phyloP scores from a whole-genome alignment of 163 green algal species.

The Scenedesmus sp. region DNA sequence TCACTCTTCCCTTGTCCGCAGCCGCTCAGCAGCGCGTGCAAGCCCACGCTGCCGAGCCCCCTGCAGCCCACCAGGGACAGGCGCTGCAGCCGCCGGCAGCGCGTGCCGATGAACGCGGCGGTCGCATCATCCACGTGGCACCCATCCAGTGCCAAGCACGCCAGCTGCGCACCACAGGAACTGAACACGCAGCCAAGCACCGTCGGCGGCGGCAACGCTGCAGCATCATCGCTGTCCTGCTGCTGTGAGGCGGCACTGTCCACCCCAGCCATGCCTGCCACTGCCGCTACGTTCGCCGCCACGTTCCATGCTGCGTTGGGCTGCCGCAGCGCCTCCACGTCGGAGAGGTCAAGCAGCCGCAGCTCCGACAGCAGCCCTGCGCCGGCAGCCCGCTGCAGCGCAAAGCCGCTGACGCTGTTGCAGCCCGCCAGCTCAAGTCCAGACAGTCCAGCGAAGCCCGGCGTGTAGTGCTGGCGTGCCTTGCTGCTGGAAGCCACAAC shows the following conservation, averaged over 20 bases:
- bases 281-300: background rate
- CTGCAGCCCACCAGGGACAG: conserved; percentile 23
- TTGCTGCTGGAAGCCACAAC: background rate
- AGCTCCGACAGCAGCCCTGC: background rate
- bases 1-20: too few relatives aligned
- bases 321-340: background rate
- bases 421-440: conserved; percentile 16
- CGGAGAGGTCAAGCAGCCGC: background rate
- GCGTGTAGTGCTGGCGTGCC: background rate
- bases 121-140: conserved; percentile 10
- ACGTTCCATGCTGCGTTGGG: background rate
- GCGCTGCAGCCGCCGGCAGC: background rate
- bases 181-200: background rate
- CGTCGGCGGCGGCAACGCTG: background rate
- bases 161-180: background rate
- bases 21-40: conserved; percentile 15
- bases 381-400: background rate
- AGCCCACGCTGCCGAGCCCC: background rate
- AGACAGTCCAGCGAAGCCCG: background rate
- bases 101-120: background rate
- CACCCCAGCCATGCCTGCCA: background rate
- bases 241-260: background rate
- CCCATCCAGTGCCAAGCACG: background rate
- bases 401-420: background rate
- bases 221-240: background rate